Base-by-base conservation (phyloP, 2,329 filamentous ascomycete genomes). In the Aspergillus nomiae region DNA sequence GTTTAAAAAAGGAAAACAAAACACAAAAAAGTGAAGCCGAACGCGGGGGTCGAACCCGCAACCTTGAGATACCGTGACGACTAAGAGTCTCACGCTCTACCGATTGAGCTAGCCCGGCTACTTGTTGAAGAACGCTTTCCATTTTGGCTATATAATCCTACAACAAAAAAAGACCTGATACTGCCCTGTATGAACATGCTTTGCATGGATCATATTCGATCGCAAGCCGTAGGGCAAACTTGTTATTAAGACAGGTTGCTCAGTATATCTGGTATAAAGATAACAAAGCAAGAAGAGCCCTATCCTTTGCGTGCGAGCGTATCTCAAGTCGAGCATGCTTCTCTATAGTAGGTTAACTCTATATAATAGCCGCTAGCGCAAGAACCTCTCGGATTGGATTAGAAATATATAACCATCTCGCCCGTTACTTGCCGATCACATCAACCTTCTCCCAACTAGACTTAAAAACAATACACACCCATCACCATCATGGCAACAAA, bases 81-180 rank as follows among this genome's bases (percentile, higher is more conserved):
- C 48, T 80, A 83, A 82, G 78, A 82, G 79, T 79, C 80, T 80
- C 80, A 82, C 76, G 77, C 77, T 79, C 77, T 82, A 79, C 74
- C 80, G 79, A 82, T 82, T 82, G 80, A 82, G 80, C 80, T 82
- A 82, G 77, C 79, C 80, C 75, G 76, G 80, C 80, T 65, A 26
- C 6, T 48, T 48, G 45, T 48, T 48, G 24, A 48, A 48, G 7
- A 26, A 7, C 45, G 3, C 6, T 24, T 48, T 0, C 0, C 28
- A 6, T 48, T 48, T 48, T 48, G 24, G 6, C 6, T 26, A 28
- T 16, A 48, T 48, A 48, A 26, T 0, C 21, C 21, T 19, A 1
- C 9, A 1, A 7, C 14, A 21, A 46, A 7, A 14, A 7, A 5
- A 12, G 9, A 0, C 1, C 5, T 16, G 1, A 16, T 36, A 14